Base-by-base conservation (phyloP, 495 filamentous ascomycete species). In the Aspergillus bertholletiae region DNA sequence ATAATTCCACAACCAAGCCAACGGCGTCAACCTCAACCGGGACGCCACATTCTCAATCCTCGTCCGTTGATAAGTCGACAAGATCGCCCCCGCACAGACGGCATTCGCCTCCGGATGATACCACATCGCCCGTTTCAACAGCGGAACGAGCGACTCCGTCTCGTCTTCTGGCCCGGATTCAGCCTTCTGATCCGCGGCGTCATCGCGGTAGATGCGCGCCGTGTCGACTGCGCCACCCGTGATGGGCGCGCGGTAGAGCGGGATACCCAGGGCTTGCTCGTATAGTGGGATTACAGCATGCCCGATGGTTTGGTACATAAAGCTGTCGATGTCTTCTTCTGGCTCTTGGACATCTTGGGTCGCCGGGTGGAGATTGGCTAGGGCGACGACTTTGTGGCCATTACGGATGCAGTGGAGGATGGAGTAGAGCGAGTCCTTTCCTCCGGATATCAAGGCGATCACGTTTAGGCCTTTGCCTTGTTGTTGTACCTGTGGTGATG, bases 251-350 rank as follows among this genome's bases (percentile, higher is more conserved):
- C 92, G 84, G 67, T 91, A 96, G 1, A 96, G 76, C 9, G 92
- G 92, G 27, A 96, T 72, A 2, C 76, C 79, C 3, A 96, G 84
- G 2, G 89, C 90, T 27, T 80, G 60, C 54, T 85, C 83, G 67
- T 96, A 97, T 18, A 96, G 80, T 6, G 93, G 94, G 46, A 97
- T 87, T 18, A 97, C 72, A 49, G 78, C 77, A 72, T 97, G 92
- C 35, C 94, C 94, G 48, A 95, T 88, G 1, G 95, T 97, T 75
- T 98, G 94, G 79, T 97, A 98, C 94, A 98, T 97, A 84, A 90
- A 96, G 78, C 90, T 96, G 72, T 98, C 88, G 59, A 94, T 80
- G 70, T 95, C 91, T 54, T 85, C 75, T 54, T 84, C 80, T 44
- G 76, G 76, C 7, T 61, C 59, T 22, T 58, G 61, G 18, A 59